phyloP scores from a whole-genome alignment of 306 rosid genomes.

The Luffa aegyptiaca region DNA sequence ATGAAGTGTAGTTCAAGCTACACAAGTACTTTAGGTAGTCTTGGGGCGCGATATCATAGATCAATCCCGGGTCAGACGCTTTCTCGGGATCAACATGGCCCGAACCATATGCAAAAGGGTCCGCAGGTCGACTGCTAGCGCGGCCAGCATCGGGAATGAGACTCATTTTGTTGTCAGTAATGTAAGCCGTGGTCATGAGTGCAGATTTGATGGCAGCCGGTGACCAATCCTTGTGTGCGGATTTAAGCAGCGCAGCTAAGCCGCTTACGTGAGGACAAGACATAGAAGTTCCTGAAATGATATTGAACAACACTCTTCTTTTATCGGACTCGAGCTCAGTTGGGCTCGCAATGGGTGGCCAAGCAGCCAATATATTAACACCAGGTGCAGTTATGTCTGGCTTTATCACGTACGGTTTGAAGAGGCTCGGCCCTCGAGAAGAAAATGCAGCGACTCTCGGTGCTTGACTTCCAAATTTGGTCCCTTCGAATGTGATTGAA shows the following conservation, averaged over 20 bases:
- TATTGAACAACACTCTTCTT: slow-evolving; percentile 44
- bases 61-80: slow-evolving; percentile 57
- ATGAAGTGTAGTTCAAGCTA: slow-evolving; percentile 41
- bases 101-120: slow-evolving; percentile 53
- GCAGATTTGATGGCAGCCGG: slow-evolving; percentile 72
- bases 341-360: slow-evolving; percentile 51
- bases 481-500: slow-evolving; percentile 40
- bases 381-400: slow-evolving; percentile 80
- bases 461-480: slow-evolving; percentile 40
- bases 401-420: slow-evolving; percentile 45
- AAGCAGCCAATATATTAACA: slow-evolving; percentile 68
- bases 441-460: slow-evolving; percentile 64
- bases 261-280: slow-evolving; percentile 83
- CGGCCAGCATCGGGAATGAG: slow-evolving; percentile 32
- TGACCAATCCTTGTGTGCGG: slow-evolving; percentile 45
- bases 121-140: slow-evolving; percentile 22
- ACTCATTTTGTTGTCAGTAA: slow-evolving; percentile 29
- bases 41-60: slow-evolving; percentile 38
- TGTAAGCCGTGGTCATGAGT: slow-evolving; percentile 62
- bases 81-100: slow-evolving; percentile 65
- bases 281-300: slow-evolving; percentile 78
- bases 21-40: slow-evolving; percentile 50
- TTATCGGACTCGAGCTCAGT: slow-evolving; percentile 31
- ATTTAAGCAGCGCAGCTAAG: slow-evolving; percentile 41
- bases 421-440: slow-evolving; percentile 51